Percentiles rank a stretch among this genome's conserved stretches.
Conservation (phyloP, 1,139 yeast species). For the Candida tetrigidarum region DNA sequence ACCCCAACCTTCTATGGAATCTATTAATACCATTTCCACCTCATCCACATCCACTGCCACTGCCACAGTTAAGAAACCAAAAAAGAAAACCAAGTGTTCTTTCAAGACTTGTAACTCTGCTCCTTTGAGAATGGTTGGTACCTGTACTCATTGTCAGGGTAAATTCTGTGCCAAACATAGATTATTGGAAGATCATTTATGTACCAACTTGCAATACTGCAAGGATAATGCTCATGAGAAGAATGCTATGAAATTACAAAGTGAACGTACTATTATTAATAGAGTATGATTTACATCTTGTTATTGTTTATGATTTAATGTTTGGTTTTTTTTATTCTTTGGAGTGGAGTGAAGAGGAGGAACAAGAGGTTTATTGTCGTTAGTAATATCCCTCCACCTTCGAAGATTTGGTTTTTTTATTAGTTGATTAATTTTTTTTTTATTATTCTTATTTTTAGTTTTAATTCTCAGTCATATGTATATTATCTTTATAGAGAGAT, state of each 20-base stretch:
- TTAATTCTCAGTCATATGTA: slow-evolving; percentile 3
- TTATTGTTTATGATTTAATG: not conserved
- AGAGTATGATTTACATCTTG: slow-evolving; percentile 27
- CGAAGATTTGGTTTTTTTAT: too few species aligned
- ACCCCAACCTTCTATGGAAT: slow-evolving; percentile 16
- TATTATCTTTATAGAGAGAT: slow-evolving; percentile 6
- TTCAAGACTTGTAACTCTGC: slow-evolving; percentile 63
- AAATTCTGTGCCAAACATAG: slow-evolving; percentile 89
- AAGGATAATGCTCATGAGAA: slow-evolving; percentile 74
- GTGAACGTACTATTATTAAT: slow-evolving; percentile 44
- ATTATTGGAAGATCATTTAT: slow-evolving; percentile 81
- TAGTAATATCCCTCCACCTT: not conserved
- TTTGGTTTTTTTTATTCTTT: not conserved
- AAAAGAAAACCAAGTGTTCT: slow-evolving; percentile 66
- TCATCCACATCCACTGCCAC: slow-evolving; percentile 18
- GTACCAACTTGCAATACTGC: slow-evolving; percentile 78
- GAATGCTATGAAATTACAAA: slow-evolving; percentile 43
- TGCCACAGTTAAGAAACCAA: slow-evolving; percentile 37
- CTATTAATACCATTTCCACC: slow-evolving; percentile 16
- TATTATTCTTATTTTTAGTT: not conserved
- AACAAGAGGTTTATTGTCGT: not conserved
- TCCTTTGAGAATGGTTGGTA: slow-evolving; percentile 85
- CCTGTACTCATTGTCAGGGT: slow-evolving; percentile 85
- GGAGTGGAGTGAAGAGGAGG: not conserved
- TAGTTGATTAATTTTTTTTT: too few species aligned